Conservation (phyloP, 495 filamentous ascomycete species). For the Podospora australis region DNA sequence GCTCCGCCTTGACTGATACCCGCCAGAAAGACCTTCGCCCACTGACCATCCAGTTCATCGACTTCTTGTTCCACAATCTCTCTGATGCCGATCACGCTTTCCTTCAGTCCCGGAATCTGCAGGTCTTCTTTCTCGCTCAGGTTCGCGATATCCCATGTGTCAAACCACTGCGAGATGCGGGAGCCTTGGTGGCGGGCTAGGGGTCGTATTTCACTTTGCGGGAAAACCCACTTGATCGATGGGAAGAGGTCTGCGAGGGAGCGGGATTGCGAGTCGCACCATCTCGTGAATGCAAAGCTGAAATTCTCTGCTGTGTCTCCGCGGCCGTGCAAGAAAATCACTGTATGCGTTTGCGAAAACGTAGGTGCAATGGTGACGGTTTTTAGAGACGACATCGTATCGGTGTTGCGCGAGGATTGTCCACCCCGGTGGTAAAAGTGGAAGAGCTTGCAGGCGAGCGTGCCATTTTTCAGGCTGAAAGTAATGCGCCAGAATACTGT, state of each 20-base stretch:
- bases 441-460: no score
- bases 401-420: no score
- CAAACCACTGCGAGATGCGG: slow-evolving; percentile 27
- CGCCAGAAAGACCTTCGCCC: slow-evolving; percentile 26
- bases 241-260: slow-evolving; percentile 31
- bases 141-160: slow-evolving; percentile 28
- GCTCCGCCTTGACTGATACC: slow-evolving; percentile 37
- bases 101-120: slow-evolving; percentile 19
- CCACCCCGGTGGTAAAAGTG: no score
- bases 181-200: slow-evolving; percentile 30
- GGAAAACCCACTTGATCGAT: slow-evolving; percentile 41
- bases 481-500: no score
- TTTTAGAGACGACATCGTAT: background rate
- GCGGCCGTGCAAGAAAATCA: slow-evolving; percentile 57
- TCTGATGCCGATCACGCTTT: slow-evolving; percentile 20
- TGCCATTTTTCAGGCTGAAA: no score
- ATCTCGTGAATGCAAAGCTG: slow-evolving; percentile 36
- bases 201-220: slow-evolving; percentile 40
- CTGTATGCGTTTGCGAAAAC: slow-evolving; percentile 47
- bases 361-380: slow-evolving; percentile 19
- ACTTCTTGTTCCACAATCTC: slow-evolving; percentile 23
- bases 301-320: slow-evolving; percentile 49
- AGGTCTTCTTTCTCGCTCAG: slow-evolving; percentile 24
- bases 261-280: slow-evolving; percentile 23
- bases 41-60: slow-evolving; percentile 13